These are phyloP conservation scores for Protomyces inundatus DNA, from an alignment of 1,139 yeast species.

Conservation along the genomic window DNA sequence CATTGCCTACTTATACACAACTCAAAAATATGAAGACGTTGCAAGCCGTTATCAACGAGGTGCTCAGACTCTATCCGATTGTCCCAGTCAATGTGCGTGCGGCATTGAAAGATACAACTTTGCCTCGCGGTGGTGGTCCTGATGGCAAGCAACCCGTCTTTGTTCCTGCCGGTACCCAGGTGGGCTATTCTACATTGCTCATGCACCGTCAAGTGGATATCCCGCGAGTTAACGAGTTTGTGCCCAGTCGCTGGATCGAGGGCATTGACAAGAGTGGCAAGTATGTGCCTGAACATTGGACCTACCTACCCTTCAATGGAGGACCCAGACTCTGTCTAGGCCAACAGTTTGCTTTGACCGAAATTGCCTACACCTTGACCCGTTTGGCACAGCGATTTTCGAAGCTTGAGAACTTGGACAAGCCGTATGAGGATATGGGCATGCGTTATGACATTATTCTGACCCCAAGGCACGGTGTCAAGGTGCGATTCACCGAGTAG, in stretches of 20 bases:
- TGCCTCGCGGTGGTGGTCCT: constrained; percentile 53
- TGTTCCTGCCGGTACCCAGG: constrained; percentile 48
- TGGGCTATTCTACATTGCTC: constrained; percentile 46
- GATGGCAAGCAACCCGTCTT: constrained; percentile 45
- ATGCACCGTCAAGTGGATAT: constrained; percentile 46
- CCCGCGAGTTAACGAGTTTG: constrained; percentile 46
- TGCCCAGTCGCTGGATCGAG: constrained; percentile 50
- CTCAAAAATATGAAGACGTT: constrained; percentile 10
- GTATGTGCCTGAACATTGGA: constrained; percentile 26
- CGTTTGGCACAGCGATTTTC: constrained; percentile 8
- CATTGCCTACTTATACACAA: constrained; percentile 11
- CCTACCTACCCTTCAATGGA: constrained; percentile 45
- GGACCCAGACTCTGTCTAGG: constrained; percentile 60
- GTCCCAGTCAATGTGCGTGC: constrained; percentile 52
- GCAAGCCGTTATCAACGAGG: constrained; percentile 43
- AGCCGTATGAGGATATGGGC: constrained; percentile 6
- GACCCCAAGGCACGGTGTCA: constrained; percentile 14
- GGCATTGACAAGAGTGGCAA: constrained; percentile 30
- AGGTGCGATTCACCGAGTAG: constrained; percentile 3
- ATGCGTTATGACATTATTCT: constrained; percentile 14
- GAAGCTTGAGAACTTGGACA: constrained; percentile 12
- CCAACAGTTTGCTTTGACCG: constrained; percentile 48
- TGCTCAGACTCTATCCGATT: constrained; percentile 52
- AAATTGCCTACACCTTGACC: constrained; percentile 18
- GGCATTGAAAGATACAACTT: constrained; percentile 46